Evolutionary conservation across 768 basidiomycete genomes (phyloP).

Genomic region (Rhizopogon roseolus): DNA sequence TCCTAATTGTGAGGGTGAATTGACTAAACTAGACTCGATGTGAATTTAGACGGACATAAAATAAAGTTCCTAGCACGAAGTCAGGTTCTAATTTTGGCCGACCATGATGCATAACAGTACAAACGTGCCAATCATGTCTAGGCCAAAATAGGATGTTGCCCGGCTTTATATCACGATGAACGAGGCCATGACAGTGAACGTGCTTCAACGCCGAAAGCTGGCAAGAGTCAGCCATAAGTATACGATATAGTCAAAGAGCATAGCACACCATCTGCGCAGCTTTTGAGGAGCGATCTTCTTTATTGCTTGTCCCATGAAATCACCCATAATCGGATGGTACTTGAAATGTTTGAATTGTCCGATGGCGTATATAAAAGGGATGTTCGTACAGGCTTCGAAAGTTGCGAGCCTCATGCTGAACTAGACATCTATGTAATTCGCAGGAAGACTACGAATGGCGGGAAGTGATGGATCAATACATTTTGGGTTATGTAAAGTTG

Average conservation of each 20-base stretch:
- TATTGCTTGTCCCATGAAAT: conserved; percentile 10
- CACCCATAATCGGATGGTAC: conserved; percentile 24
- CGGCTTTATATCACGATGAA: conserved; percentile 35
- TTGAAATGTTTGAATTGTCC: conserved; percentile 29
- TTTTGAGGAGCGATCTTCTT: conserved; percentile 14
- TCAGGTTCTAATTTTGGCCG: conserved; percentile 12
- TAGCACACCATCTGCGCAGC: background rate
- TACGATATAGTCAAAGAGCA: background rate
- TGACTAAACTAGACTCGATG: conserved; percentile 5
- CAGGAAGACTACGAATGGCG: no score
- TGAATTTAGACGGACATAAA: conserved; percentile 30
- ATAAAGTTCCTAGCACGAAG: conserved; percentile 24
- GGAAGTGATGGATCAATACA: no score
- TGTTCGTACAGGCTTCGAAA: conserved; percentile 27
- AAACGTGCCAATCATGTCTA: conserved; percentile 19
- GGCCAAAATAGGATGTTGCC: conserved; percentile 27
- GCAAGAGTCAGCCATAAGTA: no score
- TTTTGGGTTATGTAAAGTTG: no score
- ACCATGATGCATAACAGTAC: no score
- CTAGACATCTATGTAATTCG: no score
- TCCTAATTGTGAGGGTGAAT: background rate
- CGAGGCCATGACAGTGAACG: conserved; percentile 12
- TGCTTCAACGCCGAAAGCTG: background rate
- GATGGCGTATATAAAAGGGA: conserved; percentile 24
- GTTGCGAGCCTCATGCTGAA: conserved; percentile 23